These are phyloP conservation scores for Fusarium armeniacum DNA, from an alignment of 2,329 filamentous ascomycete genomes.

Conservation along the genomic window DNA sequence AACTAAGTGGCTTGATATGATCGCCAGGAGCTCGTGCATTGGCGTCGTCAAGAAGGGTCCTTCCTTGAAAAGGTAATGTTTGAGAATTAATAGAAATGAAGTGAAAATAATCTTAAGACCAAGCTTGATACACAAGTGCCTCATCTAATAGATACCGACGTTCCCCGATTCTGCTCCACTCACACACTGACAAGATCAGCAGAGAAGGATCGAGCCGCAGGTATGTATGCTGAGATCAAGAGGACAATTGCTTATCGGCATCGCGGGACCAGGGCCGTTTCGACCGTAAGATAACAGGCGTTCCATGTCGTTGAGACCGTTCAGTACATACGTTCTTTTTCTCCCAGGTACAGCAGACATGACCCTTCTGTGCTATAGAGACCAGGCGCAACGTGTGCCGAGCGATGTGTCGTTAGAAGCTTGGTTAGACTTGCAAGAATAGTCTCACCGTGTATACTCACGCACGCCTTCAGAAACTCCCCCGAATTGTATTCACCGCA, in stretches of 20 bases:
- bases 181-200: neutral
- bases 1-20: conserved; percentile 13
- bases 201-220: conserved; percentile 1
- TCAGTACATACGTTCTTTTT: conserved; percentile 5
- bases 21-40: conserved; percentile 17
- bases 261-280: neutral
- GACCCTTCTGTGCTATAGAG: conserved; percentile 4
- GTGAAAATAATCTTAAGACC: conserved; percentile 11
- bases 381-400: conserved; percentile 9
- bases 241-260: conserved; percentile 15
- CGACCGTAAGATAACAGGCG: neutral
- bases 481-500: neutral
- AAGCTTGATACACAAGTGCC: conserved; percentile 7
- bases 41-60: conserved; percentile 5
- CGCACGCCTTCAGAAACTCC: neutral
- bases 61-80: conserved; percentile 6
- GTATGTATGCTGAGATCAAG: conserved; percentile 2
- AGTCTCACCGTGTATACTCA: conserved; percentile 18
- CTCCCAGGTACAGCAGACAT: conserved; percentile 9
- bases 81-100: conserved; percentile 7
- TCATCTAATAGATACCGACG: conserved; percentile 6
- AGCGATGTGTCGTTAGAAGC: conserved; percentile 30
- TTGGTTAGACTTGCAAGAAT: conserved; percentile 1
- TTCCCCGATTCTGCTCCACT: conserved; percentile 2
- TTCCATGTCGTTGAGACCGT: conserved; percentile 7